Conservation (phyloP, 1,284 basidiomycete genomes). For the Apiotrichum akiyoshidainum region DNA sequence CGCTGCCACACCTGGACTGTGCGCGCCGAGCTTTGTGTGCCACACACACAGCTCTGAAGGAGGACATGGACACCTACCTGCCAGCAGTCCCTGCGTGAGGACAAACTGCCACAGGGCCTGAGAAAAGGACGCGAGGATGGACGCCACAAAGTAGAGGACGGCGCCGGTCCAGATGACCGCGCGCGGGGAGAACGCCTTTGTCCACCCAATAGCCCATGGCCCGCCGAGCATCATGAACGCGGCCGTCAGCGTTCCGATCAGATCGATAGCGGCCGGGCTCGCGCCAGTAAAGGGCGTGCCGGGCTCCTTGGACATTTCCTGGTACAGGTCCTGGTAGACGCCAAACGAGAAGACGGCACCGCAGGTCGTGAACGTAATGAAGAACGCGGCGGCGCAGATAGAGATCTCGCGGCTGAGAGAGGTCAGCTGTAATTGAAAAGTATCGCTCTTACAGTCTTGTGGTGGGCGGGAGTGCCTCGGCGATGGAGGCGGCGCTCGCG, state of each 20-base stretch:
- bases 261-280: conserved; percentile 26
- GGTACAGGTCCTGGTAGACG: conserved; percentile 39
- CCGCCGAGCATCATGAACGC: conserved; percentile 32
- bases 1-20: no score
- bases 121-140: conserved; percentile 24
- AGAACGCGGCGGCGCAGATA: conserved; percentile 23
- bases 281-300: conserved; percentile 30
- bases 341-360: conserved; percentile 36
- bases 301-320: conserved; percentile 21
- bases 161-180: conserved; percentile 22
- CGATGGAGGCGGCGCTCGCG: no score
- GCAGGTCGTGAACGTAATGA: conserved; percentile 31
- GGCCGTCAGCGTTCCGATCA: conserved; percentile 35
- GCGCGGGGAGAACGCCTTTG: conserved; percentile 25
- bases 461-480: no score
- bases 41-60: no score
- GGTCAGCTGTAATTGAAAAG: no score
- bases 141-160: conserved; percentile 20
- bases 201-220: conserved; percentile 29
- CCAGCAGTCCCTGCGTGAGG: conserved; percentile 31
- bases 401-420: conserved; percentile 17
- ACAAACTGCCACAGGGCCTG: conserved; percentile 35
- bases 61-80: conserved; percentile 10
- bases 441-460: no score
- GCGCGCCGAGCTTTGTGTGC: no score